Conservation (phyloP, 139 green algal species). For the Coelastrella sp. region DNA sequence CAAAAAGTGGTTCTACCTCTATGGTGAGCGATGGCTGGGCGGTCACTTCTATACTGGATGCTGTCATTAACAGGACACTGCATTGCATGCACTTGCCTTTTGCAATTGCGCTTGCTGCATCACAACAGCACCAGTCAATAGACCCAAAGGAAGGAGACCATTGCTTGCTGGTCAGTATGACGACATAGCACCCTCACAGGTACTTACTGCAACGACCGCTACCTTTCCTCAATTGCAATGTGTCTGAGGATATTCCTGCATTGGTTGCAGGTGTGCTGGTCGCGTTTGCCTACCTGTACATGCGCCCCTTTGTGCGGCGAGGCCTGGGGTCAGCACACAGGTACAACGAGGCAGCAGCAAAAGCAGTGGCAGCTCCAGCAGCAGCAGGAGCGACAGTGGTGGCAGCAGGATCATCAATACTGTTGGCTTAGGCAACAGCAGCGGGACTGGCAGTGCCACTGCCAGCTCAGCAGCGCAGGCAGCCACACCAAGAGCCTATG, state of each 20-base stretch:
- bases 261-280: slow-evolving; percentile 60
- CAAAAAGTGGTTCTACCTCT: slow-evolving; percentile 85
- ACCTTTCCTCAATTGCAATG: not conserved
- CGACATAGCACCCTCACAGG: too few species aligned
- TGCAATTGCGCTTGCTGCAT: not conserved
- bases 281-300: slow-evolving; percentile 83
- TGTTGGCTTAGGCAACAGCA: too few species aligned
- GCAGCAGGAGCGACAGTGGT: too few species aligned
- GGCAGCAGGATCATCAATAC: too few species aligned
- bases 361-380: not conserved
- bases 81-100: not conserved
- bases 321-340: slow-evolving; percentile 77
- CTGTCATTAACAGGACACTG: not conserved
- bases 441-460: too few species aligned
- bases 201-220: not conserved
- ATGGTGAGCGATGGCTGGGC: slow-evolving; percentile 54
- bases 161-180: too few species aligned
- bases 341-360: slow-evolving; percentile 42
- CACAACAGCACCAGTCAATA: too few species aligned
- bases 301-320: slow-evolving; percentile 80
- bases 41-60: not conserved
- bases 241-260: slow-evolving; percentile 50
- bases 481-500: not conserved
- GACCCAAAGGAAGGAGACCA: too few species aligned
- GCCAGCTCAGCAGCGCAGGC: not conserved